Evolutionary conservation across 495 filamentous ascomycete genomes (phyloP), one percentile per base, ranked within the genome.

Genomic region (Penicillium ucsense): DNA sequence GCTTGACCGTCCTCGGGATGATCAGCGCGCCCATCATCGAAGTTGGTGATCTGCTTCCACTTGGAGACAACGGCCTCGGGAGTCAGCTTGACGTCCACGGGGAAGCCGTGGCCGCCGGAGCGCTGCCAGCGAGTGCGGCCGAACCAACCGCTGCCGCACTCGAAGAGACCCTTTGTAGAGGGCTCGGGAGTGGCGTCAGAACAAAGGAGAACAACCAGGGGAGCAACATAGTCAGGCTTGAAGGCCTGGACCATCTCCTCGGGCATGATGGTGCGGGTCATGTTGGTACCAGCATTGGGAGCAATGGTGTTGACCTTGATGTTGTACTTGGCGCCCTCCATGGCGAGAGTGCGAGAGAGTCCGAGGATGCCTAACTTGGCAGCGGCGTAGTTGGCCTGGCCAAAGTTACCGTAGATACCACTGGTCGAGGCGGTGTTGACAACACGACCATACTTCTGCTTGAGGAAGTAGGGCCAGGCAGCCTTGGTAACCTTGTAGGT

Each of bases 391-490:
- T 98, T 97, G 57, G 92, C 89, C 72, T 98, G 92, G 46, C 92
- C 92, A 57, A 98, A 98, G 77, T 95, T 98, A 54, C 92, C 92
- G 59, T 98, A 98, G 70, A 98, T 96, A 68, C 92, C 92, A 62
- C 85, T 90, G 35, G 92, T 95, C 41, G 86, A 94, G 10, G 92
- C 88, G 48, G 92, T 98, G 75, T 98, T 98, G 64, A 98, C 76
- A 45, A 98, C 78, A 59, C 92, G 88, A 52, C 92, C 92, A 54
- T 96, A 97, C 79, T 95, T 97, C 73, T 98, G 94, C 78, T 96
- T 95, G 31, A 97, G 77, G 75, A 98, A 86, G 68, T 90, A 84
- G 41, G 92, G 94, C 94, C 94, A 98, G 10, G 92, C 92, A 50
- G 92, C 92, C 77, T 95, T 97, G 61, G 89, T 90, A 53, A 88